A percentile compares a stretch with the other conserved stretches of the same genome.
These are phyloP conservation scores for Penicillium aurantiogriseum DNA, from an alignment of 2,329 filamentous ascomycete species.

Conservation along the genomic window DNA sequence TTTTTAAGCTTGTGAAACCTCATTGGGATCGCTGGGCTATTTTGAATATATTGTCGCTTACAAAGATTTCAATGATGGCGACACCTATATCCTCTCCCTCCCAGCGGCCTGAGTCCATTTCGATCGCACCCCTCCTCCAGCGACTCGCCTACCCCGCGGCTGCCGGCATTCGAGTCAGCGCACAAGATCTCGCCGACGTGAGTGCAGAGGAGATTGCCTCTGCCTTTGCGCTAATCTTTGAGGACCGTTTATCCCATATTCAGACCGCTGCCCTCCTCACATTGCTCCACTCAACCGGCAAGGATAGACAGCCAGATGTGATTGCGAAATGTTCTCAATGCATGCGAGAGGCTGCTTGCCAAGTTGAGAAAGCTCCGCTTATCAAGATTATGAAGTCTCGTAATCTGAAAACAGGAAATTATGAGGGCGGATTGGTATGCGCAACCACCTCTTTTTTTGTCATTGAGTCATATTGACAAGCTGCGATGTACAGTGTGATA, in stretches of 20 bases:
- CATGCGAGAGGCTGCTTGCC: conserved; percentile 78
- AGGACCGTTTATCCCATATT: conserved; percentile 80
- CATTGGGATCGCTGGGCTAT: background rate
- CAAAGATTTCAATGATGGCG: background rate
- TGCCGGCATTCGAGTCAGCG: conserved; percentile 57
- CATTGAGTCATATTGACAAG: background rate
- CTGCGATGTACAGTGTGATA: conserved; percentile 66
- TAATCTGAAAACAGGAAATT: conserved; percentile 67
- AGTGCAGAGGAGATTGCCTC: conserved; percentile 79
- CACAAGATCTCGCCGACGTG: conserved; percentile 80
- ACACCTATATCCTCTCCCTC: conserved; percentile 25
- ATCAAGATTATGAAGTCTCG: conserved; percentile 59
- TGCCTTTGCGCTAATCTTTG: conserved; percentile 90
- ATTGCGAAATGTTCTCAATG: conserved; percentile 78
- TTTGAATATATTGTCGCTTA: background rate
- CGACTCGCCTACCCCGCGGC: conserved; percentile 45
- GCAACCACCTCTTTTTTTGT: background rate
- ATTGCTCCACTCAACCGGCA: conserved; percentile 83
- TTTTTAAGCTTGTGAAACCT: background rate
- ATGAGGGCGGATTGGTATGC: conserved; percentile 78
- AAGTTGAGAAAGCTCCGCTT: conserved; percentile 65
- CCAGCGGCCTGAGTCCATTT: conserved; percentile 37
- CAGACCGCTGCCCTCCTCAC: conserved; percentile 86
- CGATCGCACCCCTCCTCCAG: conserved; percentile 50
- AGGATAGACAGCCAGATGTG: conserved; percentile 81